Base-by-base conservation (phyloP, 257 asterid species). In the Scutellaria barbata region DNA sequence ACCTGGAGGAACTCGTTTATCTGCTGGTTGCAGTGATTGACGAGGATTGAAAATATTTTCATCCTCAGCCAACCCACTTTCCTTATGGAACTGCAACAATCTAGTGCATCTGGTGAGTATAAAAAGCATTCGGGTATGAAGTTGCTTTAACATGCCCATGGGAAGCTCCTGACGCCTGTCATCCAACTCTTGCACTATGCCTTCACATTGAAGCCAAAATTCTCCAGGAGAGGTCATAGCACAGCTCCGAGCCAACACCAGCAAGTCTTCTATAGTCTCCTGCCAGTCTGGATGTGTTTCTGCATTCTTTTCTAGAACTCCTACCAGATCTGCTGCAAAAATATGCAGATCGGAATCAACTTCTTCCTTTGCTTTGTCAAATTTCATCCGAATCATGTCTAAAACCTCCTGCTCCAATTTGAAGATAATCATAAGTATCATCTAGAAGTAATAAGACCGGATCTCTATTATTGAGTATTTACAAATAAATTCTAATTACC, bases 331-430 rank as follows among this genome's bases (percentile, higher is more conserved):
- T 58, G 93, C 99, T 9, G 99, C 99, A 79, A 91, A 92, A 78
- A 88, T 87, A 81, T 85, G 99, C 77, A 95, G 88, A 85, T 95
- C 99, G 37, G 96, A 79, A 77, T 95, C 98, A 54, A 95, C 99
- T 81, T 95, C 99, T 84, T 92, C 99, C 82, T 95, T 95, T 63
- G 98, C 99, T 84, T 92, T 95, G 89, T 95, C 96, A 59, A 95
- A 95, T 81, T 88, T 92, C 45, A 90, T 69, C 78, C 98, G 77
- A 63, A 95, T 95, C 99, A 95, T 95, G 40, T 81, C 76, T 80
- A 92, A 83, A 73, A 95, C 94, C 81, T 92, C 99, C 99, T 95
- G 89, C 76, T 50, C 67, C 40, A 77, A 42, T 75, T 72, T 58
- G 13, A 51, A 55, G 41, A 60, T 68, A 70, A 74, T 45, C 37